Evolutionary conservation across 768 basidiomycete genomes (phyloP), one percentile per base, ranked within the genome.

Genomic region (Pleurotus sapidus): DNA sequence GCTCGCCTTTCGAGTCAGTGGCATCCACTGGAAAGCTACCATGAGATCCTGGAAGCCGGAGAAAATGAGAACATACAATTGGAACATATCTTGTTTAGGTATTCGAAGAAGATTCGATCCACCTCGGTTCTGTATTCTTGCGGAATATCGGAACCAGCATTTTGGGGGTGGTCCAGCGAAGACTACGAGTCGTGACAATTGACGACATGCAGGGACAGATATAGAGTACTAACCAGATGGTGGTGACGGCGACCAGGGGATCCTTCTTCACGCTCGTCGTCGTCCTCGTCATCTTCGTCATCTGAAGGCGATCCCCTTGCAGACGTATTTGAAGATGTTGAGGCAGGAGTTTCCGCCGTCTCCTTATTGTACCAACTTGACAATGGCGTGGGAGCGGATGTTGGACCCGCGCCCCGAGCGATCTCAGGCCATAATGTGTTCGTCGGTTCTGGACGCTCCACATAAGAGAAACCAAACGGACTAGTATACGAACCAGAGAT

Each of bases 1-100:
- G 88, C 70, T 99, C 96, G 50, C 96, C 96, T 71, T 99, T 99
- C 27, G 84, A 79, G 68, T 98, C 97, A 49, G 87, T 90, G 3
- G 91, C 89, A 57, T 97, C 93, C 73, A 98, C 95, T 98, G 63
- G 15, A 0, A 57, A 57, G 57, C 17, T 42, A 59, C 30, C 30
- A 55, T 38, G 27, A 60, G 47, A 60, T 18, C 45, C 24, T 8
- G 53, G 7, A 27, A 34, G 34, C 34, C 30, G 25, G 20, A 49
- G 27, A 34, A 46, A 42, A n/a, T 27, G 24, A 27, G 68, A 63
- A 77, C 91, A 73, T 69, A 95, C 94, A 70, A 69, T 97, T 91
- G 17, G 93, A 95, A 73, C 95, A 98, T 55, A 91, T 83, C 54
- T 77, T 83, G 67, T 88, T 94, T 63, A 98, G 74, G 67, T 91